Percentiles rank a stretch among this genome's conserved stretches.
These are phyloP conservation scores for Alnus glutinosa DNA, from an alignment of 306 rosid genomes.

Conservation along the genomic window DNA sequence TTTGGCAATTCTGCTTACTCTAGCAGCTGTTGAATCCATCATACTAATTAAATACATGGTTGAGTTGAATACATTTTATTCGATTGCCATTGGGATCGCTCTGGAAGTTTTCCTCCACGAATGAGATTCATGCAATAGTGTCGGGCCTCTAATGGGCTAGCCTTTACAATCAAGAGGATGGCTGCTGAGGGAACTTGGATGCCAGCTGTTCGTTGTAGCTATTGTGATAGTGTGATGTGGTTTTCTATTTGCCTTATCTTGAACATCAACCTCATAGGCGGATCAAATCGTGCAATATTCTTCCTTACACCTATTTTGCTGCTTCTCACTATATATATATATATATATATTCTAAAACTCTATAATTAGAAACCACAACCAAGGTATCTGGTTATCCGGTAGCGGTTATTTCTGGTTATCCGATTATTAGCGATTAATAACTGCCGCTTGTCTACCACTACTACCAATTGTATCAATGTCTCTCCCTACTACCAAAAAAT, in stretches of 20 bases:
- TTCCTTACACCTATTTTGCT: slow-evolving; percentile 92
- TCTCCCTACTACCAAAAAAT: no score
- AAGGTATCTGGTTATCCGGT: no score
- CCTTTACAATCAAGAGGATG: slow-evolving; percentile 86
- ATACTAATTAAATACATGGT: slow-evolving; percentile 89
- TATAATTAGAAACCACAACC: no score
- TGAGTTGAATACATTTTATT: slow-evolving; percentile 81
- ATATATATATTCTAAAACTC: no score
- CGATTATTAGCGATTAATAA: no score
- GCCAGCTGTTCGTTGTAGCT: slow-evolving; percentile 98
- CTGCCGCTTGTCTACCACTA: no score
- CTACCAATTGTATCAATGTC: no score
- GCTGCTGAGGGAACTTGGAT: slow-evolving; percentile 96
- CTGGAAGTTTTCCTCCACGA: slow-evolving; percentile 66
- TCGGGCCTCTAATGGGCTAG: slow-evolving; percentile 62
- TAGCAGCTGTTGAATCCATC: slow-evolving; percentile 83
- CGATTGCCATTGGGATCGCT: slow-evolving; percentile 86
- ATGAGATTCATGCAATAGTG: slow-evolving; percentile 89
- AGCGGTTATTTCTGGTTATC: no score
- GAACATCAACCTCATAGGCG: slow-evolving; percentile 81
- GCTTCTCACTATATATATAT: slow-evolving; percentile 57
- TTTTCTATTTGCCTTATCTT: slow-evolving; percentile 87
- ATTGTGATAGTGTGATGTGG: slow-evolving; percentile 62
- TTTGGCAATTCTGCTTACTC: slow-evolving; percentile 80
- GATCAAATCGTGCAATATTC: slow-evolving; percentile 93